Conservation (phyloP, 331 rosid species). For the Cydonia oblonga region DNA sequence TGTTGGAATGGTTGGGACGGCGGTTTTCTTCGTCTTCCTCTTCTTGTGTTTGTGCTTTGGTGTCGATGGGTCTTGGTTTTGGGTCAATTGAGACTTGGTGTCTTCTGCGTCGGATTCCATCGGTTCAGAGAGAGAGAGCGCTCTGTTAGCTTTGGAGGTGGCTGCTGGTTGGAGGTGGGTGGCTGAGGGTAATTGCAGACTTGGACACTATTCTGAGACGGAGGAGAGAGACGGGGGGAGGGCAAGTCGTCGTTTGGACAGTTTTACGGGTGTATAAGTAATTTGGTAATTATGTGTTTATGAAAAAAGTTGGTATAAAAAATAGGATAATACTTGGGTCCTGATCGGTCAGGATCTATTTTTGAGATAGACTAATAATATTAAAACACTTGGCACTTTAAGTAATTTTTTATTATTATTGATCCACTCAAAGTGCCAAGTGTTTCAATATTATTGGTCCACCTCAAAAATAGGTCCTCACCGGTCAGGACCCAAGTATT, state of each 20-base stretch:
- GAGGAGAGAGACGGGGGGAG: not conserved
- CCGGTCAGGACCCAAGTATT: too few species aligned
- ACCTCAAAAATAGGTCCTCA: too few species aligned
- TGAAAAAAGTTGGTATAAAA: too few species aligned
- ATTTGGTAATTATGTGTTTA: too few species aligned
- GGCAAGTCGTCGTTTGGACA: not conserved
- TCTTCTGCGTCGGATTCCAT: conserved; percentile 55
- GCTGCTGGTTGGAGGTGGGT: not conserved
- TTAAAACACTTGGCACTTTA: too few species aligned
- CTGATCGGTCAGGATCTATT: too few species aligned
- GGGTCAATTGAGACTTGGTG: conserved; percentile 6
- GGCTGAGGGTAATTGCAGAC: too few species aligned
- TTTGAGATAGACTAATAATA: too few species aligned
- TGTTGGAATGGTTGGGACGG: not conserved
- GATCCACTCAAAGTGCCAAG: too few species aligned
- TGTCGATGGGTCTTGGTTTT: not conserved
- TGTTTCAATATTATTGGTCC: too few species aligned
- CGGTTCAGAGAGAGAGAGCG: not conserved
- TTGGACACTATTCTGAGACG: not conserved
- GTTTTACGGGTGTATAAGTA: not conserved
- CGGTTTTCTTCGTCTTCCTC: conserved; percentile 20
- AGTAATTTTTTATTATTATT: too few species aligned
- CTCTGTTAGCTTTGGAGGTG: not conserved
- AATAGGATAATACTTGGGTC: too few species aligned
- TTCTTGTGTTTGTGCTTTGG: conserved; percentile 19